phyloP scores from a whole-genome alignment of 768 basidiomycete genomes.

The Mycena maculata region DNA sequence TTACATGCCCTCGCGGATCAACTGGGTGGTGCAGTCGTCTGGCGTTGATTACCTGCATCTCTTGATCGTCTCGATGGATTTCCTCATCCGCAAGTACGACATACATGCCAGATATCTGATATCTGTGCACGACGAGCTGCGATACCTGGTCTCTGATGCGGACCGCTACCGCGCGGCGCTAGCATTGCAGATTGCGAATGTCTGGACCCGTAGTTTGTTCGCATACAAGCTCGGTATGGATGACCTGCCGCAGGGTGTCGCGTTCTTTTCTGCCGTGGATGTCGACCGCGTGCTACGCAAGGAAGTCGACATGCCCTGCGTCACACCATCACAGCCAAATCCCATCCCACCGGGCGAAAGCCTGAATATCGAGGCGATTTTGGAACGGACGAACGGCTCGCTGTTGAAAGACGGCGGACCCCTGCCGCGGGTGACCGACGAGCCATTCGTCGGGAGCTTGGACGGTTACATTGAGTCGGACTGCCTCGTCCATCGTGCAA shows the following conservation, averaged over 20 bases:
- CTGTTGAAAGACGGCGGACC: constrained; percentile 67
- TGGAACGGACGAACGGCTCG: constrained; percentile 79
- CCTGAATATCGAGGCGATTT: constrained; percentile 72
- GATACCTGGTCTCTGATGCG: constrained; percentile 90
- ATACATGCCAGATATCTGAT: constrained; percentile 94
- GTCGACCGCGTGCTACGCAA: constrained; percentile 92
- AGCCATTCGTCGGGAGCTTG: constrained; percentile 46
- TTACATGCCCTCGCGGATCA: constrained; percentile 96
- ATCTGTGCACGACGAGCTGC: constrained; percentile 96
- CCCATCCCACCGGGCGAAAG: constrained; percentile 91
- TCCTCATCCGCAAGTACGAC: constrained; percentile 81
- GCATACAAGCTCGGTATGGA: constrained; percentile 95
- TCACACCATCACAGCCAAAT: constrained; percentile 90
- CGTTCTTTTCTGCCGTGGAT: constrained; percentile 98
- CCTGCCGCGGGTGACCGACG: constrained; percentile 54
- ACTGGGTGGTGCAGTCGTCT: constrained; percentile 99
- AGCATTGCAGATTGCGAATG: constrained; percentile 93
- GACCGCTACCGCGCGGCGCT: constrained; percentile 93
- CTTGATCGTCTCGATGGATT: constrained; percentile 93
- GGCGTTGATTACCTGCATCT: constrained; percentile 99
- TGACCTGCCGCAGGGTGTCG: constrained; percentile 93
- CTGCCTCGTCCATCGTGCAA: constrained; percentile 74
- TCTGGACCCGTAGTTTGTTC: constrained; percentile 95
- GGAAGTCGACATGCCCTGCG: constrained; percentile 95
- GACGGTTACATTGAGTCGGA: constrained; percentile 68